Conservation (phyloP, 176 grass and related monocot genomes). For the Stipa capillata region DNA sequence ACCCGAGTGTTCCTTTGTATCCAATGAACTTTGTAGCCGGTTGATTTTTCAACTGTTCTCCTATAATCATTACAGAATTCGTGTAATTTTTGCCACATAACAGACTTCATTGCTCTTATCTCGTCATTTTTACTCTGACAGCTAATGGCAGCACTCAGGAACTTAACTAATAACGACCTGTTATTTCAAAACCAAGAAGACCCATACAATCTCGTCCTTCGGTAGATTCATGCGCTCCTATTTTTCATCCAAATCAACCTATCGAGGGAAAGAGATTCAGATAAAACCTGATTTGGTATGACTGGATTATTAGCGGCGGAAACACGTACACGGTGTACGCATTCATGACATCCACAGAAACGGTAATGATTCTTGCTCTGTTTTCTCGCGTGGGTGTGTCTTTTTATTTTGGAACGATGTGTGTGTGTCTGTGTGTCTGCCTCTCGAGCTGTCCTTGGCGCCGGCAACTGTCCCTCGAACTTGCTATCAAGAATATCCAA, state of each 20-base stretch:
- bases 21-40: neutral
- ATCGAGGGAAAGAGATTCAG: neutral
- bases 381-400: neutral
- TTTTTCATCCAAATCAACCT: neutral
- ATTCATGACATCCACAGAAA: neutral
- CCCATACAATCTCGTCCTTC: neutral
- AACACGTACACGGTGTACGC: neutral
- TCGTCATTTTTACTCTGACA: neutral
- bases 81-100: neutral
- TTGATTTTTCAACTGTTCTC: neutral
- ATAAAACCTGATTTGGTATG: neutral
- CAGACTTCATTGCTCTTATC: neutral
- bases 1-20: neutral
- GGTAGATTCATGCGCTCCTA: neutral
- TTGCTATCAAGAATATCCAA: neutral
- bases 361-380: neutral
- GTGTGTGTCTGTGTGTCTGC: neutral
- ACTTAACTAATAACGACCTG: too few relatives aligned
- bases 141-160: too few relatives aligned
- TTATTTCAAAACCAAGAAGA: neutral
- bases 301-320: neutral
- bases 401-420: too few relatives aligned
- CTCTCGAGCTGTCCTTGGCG: neutral
- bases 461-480: neutral
- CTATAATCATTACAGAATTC: neutral